Evolutionary conservation across 2,329 filamentous ascomycete species (phyloP).

Genomic region (Penicillium italicum): DNA sequence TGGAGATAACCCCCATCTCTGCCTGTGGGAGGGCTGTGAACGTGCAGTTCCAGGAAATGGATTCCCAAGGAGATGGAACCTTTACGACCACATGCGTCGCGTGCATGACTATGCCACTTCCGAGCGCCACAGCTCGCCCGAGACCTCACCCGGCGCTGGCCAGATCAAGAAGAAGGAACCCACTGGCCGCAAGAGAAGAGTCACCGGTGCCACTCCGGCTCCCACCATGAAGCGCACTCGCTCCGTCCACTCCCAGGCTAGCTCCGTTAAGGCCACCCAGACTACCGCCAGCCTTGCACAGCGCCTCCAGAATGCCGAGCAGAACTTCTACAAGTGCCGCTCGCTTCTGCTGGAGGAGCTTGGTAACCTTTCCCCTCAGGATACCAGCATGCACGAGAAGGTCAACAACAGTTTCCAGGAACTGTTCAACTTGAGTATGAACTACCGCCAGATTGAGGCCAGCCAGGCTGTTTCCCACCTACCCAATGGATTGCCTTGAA

Average conservation of each 20-base stretch:
- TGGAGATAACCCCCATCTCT: constrained; percentile 86
- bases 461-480: constrained; percentile 39
- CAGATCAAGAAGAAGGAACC: constrained; percentile 41
- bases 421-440: constrained; percentile 42
- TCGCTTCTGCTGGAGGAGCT: constrained; percentile 40
- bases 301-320: constrained; percentile 42
- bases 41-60: constrained; percentile 77
- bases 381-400: constrained; percentile 42
- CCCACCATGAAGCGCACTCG: constrained; percentile 44
- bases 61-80: constrained; percentile 93
- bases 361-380: constrained; percentile 39
- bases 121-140: constrained; percentile 43
- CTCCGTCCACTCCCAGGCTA: constrained; percentile 38
- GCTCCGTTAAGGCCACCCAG: constrained; percentile 34
- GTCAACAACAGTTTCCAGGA: constrained; percentile 46
- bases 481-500: constrained; percentile 35
- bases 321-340: constrained; percentile 43
- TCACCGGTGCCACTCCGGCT: constrained; percentile 36
- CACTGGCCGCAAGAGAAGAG: constrained; percentile 39
- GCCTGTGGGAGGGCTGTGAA: constrained; percentile 83
- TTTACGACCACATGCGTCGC: constrained; percentile 94
- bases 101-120: constrained; percentile 65
- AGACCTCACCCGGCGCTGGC: constrained; percentile 33
- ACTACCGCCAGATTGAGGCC: constrained; percentile 43
- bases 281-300: constrained; percentile 36